These are phyloP conservation scores for Pythium vanterpoolii DNA, from an alignment of 352 stramenopile genomes.

Conservation along the genomic window DNA sequence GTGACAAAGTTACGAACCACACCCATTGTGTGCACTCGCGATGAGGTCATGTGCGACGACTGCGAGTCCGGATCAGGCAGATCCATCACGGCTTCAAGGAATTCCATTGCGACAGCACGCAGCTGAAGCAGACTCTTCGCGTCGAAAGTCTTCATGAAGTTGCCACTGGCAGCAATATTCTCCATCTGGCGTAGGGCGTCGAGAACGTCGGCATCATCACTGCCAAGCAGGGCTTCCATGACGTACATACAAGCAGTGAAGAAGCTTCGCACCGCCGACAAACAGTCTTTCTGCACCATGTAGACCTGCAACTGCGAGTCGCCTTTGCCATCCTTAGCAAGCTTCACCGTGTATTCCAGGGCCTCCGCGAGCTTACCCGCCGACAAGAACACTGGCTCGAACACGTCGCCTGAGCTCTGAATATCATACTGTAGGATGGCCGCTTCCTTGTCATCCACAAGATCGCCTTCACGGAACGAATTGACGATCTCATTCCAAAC, in stretches of 20 bases:
- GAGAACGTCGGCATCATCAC: slow-evolving; percentile 74
- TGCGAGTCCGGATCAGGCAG: slow-evolving; percentile 69
- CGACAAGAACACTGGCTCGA: slow-evolving; percentile 83
- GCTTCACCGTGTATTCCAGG: slow-evolving; percentile 61
- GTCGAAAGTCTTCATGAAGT: slow-evolving; percentile 79
- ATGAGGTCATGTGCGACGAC: slow-evolving; percentile 62
- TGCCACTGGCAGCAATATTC: slow-evolving; percentile 52
- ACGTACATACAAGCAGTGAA: slow-evolving; percentile 81
- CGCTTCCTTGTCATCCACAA: slow-evolving; percentile 47
- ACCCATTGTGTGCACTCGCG: slow-evolving; percentile 73
- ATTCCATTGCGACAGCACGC: slow-evolving; percentile 59
- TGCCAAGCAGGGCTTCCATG: slow-evolving; percentile 63
- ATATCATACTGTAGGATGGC: slow-evolving; percentile 49
- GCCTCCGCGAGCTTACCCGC: slow-evolving; percentile 81
- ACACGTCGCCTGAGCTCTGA: slow-evolving; percentile 79
- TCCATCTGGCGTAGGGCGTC: slow-evolving; percentile 82
- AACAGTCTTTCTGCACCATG: slow-evolving; percentile 76
- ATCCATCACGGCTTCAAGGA: slow-evolving; percentile 80
- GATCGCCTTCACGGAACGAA: slow-evolving; percentile 41
- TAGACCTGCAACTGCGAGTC: slow-evolving; percentile 76
- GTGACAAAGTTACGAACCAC: slow-evolving; percentile 85
- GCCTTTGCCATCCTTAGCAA: slow-evolving; percentile 70
- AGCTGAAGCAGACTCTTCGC: slow-evolving; percentile 59
- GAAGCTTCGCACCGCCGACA: slow-evolving; percentile 78
- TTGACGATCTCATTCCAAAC: slow-evolving; percentile 56